Base-by-base conservation (phyloP, 257 asterid genomes). In the Verbascum thapsus region DNA sequence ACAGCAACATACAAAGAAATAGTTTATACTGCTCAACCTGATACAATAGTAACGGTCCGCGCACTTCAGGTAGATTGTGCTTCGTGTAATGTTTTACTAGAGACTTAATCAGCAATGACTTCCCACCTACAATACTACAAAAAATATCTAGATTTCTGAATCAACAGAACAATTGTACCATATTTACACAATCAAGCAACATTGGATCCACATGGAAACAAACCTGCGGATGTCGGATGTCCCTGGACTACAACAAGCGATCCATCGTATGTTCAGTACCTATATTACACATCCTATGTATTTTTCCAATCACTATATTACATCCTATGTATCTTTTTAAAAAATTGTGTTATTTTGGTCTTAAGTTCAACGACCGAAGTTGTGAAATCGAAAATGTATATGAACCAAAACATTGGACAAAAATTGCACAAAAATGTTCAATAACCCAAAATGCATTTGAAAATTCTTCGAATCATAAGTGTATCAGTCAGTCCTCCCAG, bases 201-300 rank as follows among this genome's bases (percentile, higher is more conserved):
- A 54, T 20, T 12, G 64, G 16, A 55, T 11, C 13, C 16, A 45
- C 41, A 51, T 45, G 10, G 22, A 30, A 44, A 58, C 77, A 48
- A 42, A 92, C 99, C 95, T 92, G 79, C 6, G 97, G 97, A 45
- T n/a, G n/a, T n/a, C n/a, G n/a, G n/a, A n/a, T 97, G 99, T 51
- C 99, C 97, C 62, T 92, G 99, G 20, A 92, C 88, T 12, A 89
- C 97, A 70, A 92, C 73, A 58, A 92, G 42, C 97, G 82, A 54
- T 94, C 99, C 58, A 85, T 74, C 10, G 76, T 81, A n/a, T n/a
- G n/a, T n/a, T n/a, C n/a, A n/a, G n/a, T n/a, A n/a, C n/a, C n/a
- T n/a, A n/a, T n/a, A n/a, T n/a, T n/a, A n/a, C n/a, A n/a, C n/a
- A n/a, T n/a, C n/a, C n/a, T n/a, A n/a, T n/a, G n/a, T n/a, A n/a